These are phyloP conservation scores for Hippophae tibetana DNA, from an alignment of 306 rosid species.

Conservation along the genomic window DNA sequence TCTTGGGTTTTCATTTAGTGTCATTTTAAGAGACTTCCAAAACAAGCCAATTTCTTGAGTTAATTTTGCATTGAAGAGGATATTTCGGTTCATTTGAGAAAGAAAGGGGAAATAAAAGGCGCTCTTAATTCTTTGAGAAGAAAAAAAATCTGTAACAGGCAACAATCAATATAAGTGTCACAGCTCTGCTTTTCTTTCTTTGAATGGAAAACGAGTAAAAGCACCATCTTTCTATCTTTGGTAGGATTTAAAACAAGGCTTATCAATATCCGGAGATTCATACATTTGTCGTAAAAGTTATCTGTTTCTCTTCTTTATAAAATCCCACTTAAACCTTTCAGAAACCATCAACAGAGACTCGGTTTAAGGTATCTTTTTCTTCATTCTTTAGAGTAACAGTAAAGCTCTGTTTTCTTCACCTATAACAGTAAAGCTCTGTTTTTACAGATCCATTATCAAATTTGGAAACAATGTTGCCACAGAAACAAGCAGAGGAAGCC, in stretches of 20 bases:
- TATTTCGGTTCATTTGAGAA: neutral
- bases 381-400: constrained; percentile 12
- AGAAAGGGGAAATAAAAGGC: constrained; percentile 8
- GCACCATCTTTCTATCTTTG: constrained; percentile 1
- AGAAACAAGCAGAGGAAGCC: constrained; percentile 58
- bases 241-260: constrained; percentile 10
- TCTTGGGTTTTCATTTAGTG: constrained; percentile 13
- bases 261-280: constrained; percentile 15
- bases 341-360: neutral
- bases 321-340: neutral
- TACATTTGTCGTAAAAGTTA: constrained; percentile 10
- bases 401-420: constrained; percentile 3
- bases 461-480: constrained; percentile 35
- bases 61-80: constrained; percentile 11
- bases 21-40: constrained; percentile 4
- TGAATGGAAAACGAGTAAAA: constrained; percentile 10
- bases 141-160: constrained; percentile 10
- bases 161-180: constrained; percentile 19
- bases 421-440: neutral
- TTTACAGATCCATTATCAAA: constrained; percentile 24
- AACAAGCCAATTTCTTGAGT: constrained; percentile 21
- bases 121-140: neutral
- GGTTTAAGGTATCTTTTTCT: neutral
- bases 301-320: constrained; percentile 18
- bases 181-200: constrained; percentile 13